Evolutionary conservation across 805 yeast genomes (phyloP).

Genomic region (Alloascoidea hylecoeti): DNA sequence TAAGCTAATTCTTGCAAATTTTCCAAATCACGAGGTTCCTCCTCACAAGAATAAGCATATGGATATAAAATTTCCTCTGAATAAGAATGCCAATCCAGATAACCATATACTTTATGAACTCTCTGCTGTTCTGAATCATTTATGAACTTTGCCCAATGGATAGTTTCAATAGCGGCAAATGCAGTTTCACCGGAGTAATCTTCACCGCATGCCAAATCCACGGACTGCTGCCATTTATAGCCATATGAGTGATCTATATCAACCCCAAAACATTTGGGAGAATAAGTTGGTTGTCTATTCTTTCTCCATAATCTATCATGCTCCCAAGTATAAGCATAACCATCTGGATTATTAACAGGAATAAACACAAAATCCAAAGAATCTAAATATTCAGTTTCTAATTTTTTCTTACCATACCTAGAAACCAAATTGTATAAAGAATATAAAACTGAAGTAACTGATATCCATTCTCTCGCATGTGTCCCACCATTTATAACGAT

Average conservation of each 20-base stretch:
- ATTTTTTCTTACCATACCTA: constrained; percentile 25
- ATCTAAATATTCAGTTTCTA: constrained; percentile 32
- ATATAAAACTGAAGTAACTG: constrained; percentile 56
- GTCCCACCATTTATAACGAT: constrained; percentile 72
- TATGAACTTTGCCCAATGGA: constrained; percentile 30
- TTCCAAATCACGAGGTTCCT: constrained; percentile 66
- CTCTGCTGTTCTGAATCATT: constrained; percentile 19
- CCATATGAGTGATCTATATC: constrained; percentile 76
- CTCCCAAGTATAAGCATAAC: constrained; percentile 75
- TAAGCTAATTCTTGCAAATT: constrained; percentile 70
- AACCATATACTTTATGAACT: constrained; percentile 56
- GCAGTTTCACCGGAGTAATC: constrained; percentile 68
- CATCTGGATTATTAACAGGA: constrained; percentile 87
- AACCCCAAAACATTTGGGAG: constrained; percentile 61
- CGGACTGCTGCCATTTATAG: constrained; percentile 52
- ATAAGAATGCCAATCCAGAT: constrained; percentile 73
- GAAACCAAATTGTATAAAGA: constrained; percentile 31
- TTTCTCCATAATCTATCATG: constrained; percentile 79
- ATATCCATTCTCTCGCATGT: constrained; percentile 87
- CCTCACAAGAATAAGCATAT: constrained; percentile 66
- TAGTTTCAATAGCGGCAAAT: constrained; percentile 51
- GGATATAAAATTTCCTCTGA: constrained; percentile 77
- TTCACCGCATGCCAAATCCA: constrained; percentile 61
- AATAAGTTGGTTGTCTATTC: constrained; percentile 63
- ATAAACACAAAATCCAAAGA: constrained; percentile 59